These are phyloP conservation scores for Arthonia radiata DNA, from an alignment of 495 filamentous ascomycete genomes.

Conservation along the genomic window DNA sequence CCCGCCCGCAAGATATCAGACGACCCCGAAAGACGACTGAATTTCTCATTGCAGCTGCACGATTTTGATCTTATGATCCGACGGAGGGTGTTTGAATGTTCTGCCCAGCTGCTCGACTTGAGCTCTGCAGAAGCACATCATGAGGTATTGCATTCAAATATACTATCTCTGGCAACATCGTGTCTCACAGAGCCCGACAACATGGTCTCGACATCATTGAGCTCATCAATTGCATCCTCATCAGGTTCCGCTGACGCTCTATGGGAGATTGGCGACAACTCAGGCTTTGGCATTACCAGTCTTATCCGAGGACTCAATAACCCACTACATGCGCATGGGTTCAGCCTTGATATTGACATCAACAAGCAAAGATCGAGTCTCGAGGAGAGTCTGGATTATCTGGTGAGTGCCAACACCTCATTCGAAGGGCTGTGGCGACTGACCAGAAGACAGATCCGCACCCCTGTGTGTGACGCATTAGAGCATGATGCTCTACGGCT, in stretches of 20 bases:
- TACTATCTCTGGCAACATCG: slow-evolving; percentile 75
- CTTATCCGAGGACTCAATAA: slow-evolving; percentile 55
- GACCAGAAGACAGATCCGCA: slow-evolving; percentile 31
- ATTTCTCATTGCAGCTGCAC: slow-evolving; percentile 66
- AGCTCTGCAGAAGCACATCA: slow-evolving; percentile 63
- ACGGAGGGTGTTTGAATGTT: slow-evolving; percentile 80
- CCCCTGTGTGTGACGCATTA: slow-evolving; percentile 55
- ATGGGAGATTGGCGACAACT: slow-evolving; percentile 90
- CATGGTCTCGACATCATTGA: slow-evolving; percentile 58
- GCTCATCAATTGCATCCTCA: slow-evolving; percentile 80
- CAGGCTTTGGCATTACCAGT: slow-evolving; percentile 76
- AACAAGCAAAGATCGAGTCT: slow-evolving; percentile 22
- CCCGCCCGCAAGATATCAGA: slow-evolving; percentile 70
- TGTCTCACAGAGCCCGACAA: slow-evolving; percentile 86
- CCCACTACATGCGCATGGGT: no score
- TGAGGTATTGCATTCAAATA: slow-evolving; percentile 67
- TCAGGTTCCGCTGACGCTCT: slow-evolving; percentile 72
- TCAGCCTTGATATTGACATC: slow-evolving; percentile 43
- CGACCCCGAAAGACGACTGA: slow-evolving; percentile 63
- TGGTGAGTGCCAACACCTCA: slow-evolving; percentile 8
- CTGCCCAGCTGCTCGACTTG: slow-evolving; percentile 66
- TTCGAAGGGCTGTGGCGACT: no score
- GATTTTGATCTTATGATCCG: slow-evolving; percentile 88
- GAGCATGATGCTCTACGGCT: slow-evolving; percentile 78
- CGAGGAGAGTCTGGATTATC: neutral